Base-by-base conservation (phyloP, 331 rosid genomes). In the Rhamnella rubrinervis region DNA sequence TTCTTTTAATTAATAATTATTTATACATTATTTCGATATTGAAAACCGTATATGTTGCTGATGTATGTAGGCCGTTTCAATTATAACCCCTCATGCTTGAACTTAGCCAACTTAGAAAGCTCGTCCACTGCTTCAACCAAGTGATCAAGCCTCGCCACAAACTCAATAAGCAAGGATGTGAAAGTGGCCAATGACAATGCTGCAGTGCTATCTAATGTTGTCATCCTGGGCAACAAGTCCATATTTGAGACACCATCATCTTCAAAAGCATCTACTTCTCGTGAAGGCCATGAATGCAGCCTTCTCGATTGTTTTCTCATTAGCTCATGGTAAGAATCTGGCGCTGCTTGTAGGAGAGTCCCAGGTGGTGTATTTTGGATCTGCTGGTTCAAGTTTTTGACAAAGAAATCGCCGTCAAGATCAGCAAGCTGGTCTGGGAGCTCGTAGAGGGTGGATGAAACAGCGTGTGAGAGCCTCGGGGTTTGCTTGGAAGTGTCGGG, bases 61-160 rank as follows among this genome's bases (percentile, higher is more conserved):
- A 11, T 40, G 4, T n/a, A 8, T 57, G 38, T 15, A 10, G 20
- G 7, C 20, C 16, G 21, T 44, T 65, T 61, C 37, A 66, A 17
- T 64, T 62, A 51, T 12, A 50, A 20, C n/a, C 49, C 70, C 0
- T 56, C 50, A 16, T 70, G 78, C 78, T 76, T 76, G 82, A 91
- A 88, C 81, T 85, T 83, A 39, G 96, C 97, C 84, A 86, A 47
- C 78, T 76, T 83, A 13, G 92, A 86, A 52, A 91, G 87, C 80
- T 83, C 68, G 60, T 88, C 81, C 49, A 88, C 96, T 40, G 83
- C 90, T 46, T 85, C 88, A 61, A 86, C 81, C 85, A 91, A 85
- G 78, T 81, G 88, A 63, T 91, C 92, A 59, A 88, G 86, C 82
- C 92, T 86, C 1, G 91, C 96, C 74, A 84, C 89, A 59, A 91